Conservation (phyloP, 306 rosid genomes). For the cucumber (Cucumis sativus) region Cucumber_9930_V3 NC_026655.2:8624001-8624500, state of each 20-base stretch:
- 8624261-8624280: slow-evolving; percentile 45
- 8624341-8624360: slow-evolving; percentile 40
- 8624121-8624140: slow-evolving; percentile 41
- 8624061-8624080: slow-evolving; percentile 29
- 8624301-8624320: slow-evolving; percentile 39
- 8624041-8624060: slow-evolving; percentile 33
- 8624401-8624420: slow-evolving; percentile 30
- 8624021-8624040: slow-evolving; percentile 32
- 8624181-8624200: slow-evolving; percentile 42
- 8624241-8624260: slow-evolving; percentile 29
- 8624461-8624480: slow-evolving; percentile 24
- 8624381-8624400: slow-evolving; percentile 34
- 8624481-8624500: slow-evolving; percentile 17
- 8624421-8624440: slow-evolving; percentile 31
- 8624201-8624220: slow-evolving; percentile 24
- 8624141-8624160: slow-evolving; percentile 34
- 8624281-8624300: slow-evolving; percentile 31
- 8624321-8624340: slow-evolving; percentile 37
- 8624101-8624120: slow-evolving; percentile 30
- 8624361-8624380: slow-evolving; percentile 46
- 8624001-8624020: slow-evolving; percentile 33
- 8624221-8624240: slow-evolving; percentile 48
- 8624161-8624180: slow-evolving; percentile 30
- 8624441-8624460: slow-evolving; percentile 44
- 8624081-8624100: slow-evolving; percentile 42